These are phyloP conservation scores for Asterophora parasitica DNA, from an alignment of 768 basidiomycete species.

Conservation along the genomic window DNA sequence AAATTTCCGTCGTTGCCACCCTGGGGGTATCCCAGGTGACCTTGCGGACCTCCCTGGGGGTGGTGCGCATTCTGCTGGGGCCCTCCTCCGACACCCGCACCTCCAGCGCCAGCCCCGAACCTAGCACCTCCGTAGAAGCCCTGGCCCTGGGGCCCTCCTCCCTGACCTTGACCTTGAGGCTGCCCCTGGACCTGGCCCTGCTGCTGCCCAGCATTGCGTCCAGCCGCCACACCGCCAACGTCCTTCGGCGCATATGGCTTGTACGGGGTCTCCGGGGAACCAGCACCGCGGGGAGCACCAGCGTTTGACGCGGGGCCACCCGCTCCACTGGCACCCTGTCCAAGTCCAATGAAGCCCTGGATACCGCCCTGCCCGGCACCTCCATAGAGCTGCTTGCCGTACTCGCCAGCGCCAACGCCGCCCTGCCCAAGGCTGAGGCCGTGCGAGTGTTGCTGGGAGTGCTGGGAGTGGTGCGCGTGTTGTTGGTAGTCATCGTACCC, in stretches of 20 bases:
- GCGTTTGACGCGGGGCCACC: slow-evolving; percentile 35
- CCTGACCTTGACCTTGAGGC: slow-evolving; percentile 46
- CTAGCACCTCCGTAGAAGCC: slow-evolving; percentile 45
- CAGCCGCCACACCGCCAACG: slow-evolving; percentile 43
- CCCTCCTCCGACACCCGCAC: slow-evolving; percentile 33
- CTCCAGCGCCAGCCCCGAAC: slow-evolving; percentile 36
- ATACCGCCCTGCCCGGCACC: slow-evolving; percentile 49
- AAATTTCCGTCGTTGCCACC: slow-evolving; percentile 61
- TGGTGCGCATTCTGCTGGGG: slow-evolving; percentile 40
- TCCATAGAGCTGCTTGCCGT: slow-evolving; percentile 44
- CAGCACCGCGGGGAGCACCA: slow-evolving; percentile 46
- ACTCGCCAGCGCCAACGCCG: slow-evolving; percentile 35
- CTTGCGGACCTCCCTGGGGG: slow-evolving; percentile 46
- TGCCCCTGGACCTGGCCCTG: slow-evolving; percentile 45
- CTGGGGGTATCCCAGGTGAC: slow-evolving; percentile 59
- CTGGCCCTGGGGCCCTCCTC: slow-evolving; percentile 46
- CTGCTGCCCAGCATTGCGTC: slow-evolving; percentile 37
- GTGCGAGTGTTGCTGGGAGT: slow-evolving; percentile 55
- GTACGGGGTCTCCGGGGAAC: slow-evolving; percentile 69
- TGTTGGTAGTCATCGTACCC: slow-evolving; percentile 46
- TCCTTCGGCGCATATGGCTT: slow-evolving; percentile 75
- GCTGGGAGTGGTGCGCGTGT: slow-evolving; percentile 44
- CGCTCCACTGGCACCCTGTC: slow-evolving; percentile 36
- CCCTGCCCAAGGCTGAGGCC: slow-evolving; percentile 40
- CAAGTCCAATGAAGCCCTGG: slow-evolving; percentile 68